phyloP scores from a whole-genome alignment of 768 basidiomycete genomes.

The Peribolospora kevripleyi region DNA sequence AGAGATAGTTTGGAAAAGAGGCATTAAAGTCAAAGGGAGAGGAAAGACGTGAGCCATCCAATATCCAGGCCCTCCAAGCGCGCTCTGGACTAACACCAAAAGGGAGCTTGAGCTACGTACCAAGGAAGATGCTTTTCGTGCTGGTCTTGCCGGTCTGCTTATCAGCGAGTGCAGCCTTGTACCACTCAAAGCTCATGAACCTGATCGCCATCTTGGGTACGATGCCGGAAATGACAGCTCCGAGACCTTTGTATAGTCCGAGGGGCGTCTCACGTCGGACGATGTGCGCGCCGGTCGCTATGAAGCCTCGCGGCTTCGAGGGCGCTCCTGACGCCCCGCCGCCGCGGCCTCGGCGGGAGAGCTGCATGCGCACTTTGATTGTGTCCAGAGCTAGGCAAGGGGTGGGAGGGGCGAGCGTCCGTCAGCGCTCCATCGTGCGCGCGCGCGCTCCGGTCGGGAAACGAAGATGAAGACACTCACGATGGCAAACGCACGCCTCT shows the following conservation, averaged over 20 bases:
- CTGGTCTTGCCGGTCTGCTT: constrained; percentile 52
- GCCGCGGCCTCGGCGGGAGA: constrained; percentile 16
- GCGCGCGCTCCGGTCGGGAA: constrained; percentile 1
- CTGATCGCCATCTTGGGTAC: constrained; percentile 99
- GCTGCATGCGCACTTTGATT: constrained; percentile 99
- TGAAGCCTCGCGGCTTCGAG: constrained; percentile 58
- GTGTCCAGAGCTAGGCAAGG: constrained; percentile 84
- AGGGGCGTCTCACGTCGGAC: constrained; percentile 74
- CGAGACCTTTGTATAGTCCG: constrained; percentile 91
- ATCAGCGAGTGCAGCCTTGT: constrained; percentile 61
- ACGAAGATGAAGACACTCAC: background rate
- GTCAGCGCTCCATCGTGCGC: background rate
- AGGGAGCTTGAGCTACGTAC: constrained; percentile 25
- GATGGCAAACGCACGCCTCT: constrained; percentile 40
- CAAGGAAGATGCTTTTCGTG: constrained; percentile 59
- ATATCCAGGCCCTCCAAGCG: too few species aligned
- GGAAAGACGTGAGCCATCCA: too few species aligned
- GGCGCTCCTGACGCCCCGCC: background rate
- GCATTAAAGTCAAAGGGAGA: too few species aligned
- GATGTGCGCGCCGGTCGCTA: constrained; percentile 73
- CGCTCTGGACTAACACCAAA: too few species aligned
- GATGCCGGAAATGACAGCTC: constrained; percentile 86
- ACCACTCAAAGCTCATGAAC: constrained; percentile 90
- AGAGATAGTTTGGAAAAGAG: too few species aligned
- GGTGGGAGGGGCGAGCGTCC: background rate